These are phyloP conservation scores for Penicillium robsamsonii DNA, from an alignment of 495 filamentous ascomycete genomes.

Conservation along the genomic window DNA sequence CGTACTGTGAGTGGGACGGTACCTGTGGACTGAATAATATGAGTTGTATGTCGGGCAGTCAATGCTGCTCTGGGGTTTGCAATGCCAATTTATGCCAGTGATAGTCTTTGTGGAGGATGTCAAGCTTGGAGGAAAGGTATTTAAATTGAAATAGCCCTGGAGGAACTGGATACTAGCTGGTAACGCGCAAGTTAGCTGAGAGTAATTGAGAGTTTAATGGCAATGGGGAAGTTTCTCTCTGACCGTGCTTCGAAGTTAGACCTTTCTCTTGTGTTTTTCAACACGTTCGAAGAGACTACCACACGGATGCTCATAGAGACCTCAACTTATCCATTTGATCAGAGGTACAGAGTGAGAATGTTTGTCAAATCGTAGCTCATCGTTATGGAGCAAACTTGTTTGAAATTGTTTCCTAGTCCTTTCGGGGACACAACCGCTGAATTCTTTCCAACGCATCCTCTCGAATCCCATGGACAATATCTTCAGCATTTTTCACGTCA, in stretches of 20 bases:
- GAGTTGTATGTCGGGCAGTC: background rate
- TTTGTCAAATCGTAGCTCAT: background rate
- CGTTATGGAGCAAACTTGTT: background rate
- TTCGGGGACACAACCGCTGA: background rate
- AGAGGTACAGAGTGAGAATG: background rate
- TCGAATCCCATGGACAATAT: conserved; percentile 35
- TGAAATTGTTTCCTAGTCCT: background rate
- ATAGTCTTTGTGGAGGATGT: background rate
- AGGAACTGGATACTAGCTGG: background rate
- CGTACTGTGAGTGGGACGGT: conserved; percentile 3
- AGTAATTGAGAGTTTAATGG: background rate
- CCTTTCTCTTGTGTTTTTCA: background rate
- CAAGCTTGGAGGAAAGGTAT: background rate
- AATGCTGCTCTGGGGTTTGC: conserved; percentile 4
- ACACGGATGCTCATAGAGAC: background rate
- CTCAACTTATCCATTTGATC: background rate
- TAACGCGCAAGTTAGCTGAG: background rate
- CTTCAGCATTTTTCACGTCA: conserved; percentile 40
- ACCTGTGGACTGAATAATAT: background rate
- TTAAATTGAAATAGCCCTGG: background rate
- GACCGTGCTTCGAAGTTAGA: background rate
- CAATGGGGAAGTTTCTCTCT: background rate
- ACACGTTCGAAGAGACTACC: background rate
- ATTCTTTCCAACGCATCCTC: conserved; percentile 14
- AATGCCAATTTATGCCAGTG: background rate